Evolutionary conservation across 352 stramenopile genomes (phyloP).

Genomic region (Phytophthora pseudosyringae): DNA sequence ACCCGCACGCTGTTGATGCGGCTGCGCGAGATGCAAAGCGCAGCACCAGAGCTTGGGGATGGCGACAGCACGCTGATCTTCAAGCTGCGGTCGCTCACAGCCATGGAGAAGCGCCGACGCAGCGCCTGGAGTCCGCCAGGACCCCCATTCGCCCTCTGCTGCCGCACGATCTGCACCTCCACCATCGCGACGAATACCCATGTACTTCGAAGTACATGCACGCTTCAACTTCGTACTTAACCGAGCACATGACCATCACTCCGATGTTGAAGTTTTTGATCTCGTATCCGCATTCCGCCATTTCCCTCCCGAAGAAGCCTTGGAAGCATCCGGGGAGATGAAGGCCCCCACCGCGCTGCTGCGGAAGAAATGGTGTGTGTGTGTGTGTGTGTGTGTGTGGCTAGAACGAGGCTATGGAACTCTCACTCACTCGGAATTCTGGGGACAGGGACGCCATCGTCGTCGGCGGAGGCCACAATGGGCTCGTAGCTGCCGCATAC

Average conservation of each 20-base stretch:
- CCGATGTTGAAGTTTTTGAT: conserved; percentile 24
- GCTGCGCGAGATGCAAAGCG: conserved; percentile 22
- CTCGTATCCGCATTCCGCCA: conserved; percentile 18
- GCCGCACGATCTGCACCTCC: conserved; percentile 44
- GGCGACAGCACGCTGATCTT: conserved; percentile 15
- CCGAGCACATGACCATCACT: conserved; percentile 22
- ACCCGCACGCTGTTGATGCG: conserved; percentile 42
- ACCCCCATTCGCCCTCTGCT: not conserved
- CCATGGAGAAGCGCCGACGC: conserved; percentile 32
- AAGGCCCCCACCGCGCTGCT: conserved; percentile 32
- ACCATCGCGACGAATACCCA: conserved; percentile 31
- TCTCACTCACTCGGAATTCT: not conserved
- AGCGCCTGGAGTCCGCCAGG: conserved; percentile 41
- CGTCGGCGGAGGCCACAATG: conserved; percentile 91
- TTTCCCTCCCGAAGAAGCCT: conserved; percentile 20
- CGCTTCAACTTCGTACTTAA: conserved; percentile 33
- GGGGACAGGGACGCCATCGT: conserved; percentile 82
- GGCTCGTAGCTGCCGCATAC: conserved; percentile 89
- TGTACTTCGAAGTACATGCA: too few species aligned
- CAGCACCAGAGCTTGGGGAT: conserved; percentile 8
- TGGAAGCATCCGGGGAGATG: conserved; percentile 4
- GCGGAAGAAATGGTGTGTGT: conserved; percentile 49
- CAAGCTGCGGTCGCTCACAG: conserved; percentile 28
- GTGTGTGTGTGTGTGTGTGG: conserved; percentile 10
- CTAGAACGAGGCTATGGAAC: not conserved